Evolutionary conservation across 2,329 filamentous ascomycete genomes (phyloP).

Genomic region (Aschersonia sp.): DNA sequence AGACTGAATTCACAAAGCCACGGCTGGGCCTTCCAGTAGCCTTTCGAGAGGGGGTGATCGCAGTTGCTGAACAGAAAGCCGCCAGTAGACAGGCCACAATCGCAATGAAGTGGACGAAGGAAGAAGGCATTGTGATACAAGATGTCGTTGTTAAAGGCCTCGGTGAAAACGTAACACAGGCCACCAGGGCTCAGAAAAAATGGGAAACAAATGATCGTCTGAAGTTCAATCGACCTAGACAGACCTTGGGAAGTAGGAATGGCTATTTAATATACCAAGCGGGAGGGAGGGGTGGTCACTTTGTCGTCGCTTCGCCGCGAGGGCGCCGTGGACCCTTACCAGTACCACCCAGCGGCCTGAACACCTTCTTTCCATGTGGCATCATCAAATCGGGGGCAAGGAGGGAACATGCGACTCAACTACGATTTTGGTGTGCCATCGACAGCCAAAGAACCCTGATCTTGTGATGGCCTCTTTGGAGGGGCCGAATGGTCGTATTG

Average conservation of each 20-base stretch:
- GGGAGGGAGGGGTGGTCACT: not conserved
- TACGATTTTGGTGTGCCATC: not conserved
- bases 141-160: not conserved
- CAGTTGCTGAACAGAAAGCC: constrained; percentile 8
- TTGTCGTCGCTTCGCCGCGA: not conserved
- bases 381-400: not conserved
- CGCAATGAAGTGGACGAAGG: constrained; percentile 12
- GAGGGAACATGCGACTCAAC: constrained; percentile 1
- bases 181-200: constrained; percentile 1
- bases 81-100: constrained; percentile 12
- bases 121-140: constrained; percentile 11
- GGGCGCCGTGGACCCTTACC: too few species aligned
- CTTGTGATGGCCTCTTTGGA: constrained; percentile 1
- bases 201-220: not conserved
- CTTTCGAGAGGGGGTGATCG: constrained; percentile 4
- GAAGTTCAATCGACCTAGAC: too few species aligned
- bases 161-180: not conserved
- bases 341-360: not conserved
- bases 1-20: constrained; percentile 23
- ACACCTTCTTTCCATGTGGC: not conserved
- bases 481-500: not conserved
- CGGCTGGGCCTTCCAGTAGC: constrained; percentile 6
- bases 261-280: too few species aligned
- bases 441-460: not conserved
- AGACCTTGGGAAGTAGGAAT: too few species aligned